Evolutionary conservation across 2,329 filamentous ascomycete genomes (phyloP).

Genomic region (Alternaria novae-zelandiae): DNA sequence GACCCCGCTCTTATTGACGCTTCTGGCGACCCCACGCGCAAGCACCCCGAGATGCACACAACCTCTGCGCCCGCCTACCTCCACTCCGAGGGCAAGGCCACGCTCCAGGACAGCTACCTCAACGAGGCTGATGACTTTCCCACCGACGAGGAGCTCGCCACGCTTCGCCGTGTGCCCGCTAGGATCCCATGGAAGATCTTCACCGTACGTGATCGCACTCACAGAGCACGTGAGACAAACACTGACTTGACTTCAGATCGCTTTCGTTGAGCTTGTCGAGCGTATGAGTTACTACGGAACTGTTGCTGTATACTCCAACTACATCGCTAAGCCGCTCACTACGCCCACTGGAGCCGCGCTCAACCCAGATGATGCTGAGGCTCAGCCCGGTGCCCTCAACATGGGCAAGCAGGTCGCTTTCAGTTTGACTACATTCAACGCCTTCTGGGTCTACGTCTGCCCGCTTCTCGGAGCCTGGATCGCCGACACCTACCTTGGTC

Average conservation of each 20-base stretch:
- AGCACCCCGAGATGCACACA: slow-evolving; percentile 33
- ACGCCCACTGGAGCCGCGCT: slow-evolving; percentile 41
- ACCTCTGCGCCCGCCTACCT: slow-evolving; percentile 38
- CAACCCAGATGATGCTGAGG: slow-evolving; percentile 34
- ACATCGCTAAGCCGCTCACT: slow-evolving; percentile 39
- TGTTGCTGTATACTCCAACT: slow-evolving; percentile 47
- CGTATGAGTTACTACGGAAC: slow-evolving; percentile 50
- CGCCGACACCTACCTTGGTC: slow-evolving; percentile 66
- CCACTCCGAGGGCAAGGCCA: slow-evolving; percentile 46
- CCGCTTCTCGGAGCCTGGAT: slow-evolving; percentile 65
- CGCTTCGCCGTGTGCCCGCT: slow-evolving; percentile 45
- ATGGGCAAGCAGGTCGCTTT: slow-evolving; percentile 62
- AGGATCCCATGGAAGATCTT: slow-evolving; percentile 43
- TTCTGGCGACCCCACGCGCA: slow-evolving; percentile 45
- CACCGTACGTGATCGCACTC: slow-evolving; percentile 14
- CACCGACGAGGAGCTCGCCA: slow-evolving; percentile 44
- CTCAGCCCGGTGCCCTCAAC: slow-evolving; percentile 59
- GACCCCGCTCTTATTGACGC: slow-evolving; percentile 43
- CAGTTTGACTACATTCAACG: slow-evolving; percentile 60
- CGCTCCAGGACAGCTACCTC: slow-evolving; percentile 42
- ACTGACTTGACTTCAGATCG: slow-evolving; percentile 28
- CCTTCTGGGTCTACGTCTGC: slow-evolving; percentile 64
- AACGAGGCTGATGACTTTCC: slow-evolving; percentile 34
- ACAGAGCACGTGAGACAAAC: not conserved
- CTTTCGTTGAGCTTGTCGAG: slow-evolving; percentile 48